These are phyloP conservation scores for Sporisorium sorghi DNA, from an alignment of 1,284 basidiomycete species.

Conservation along the genomic window DNA sequence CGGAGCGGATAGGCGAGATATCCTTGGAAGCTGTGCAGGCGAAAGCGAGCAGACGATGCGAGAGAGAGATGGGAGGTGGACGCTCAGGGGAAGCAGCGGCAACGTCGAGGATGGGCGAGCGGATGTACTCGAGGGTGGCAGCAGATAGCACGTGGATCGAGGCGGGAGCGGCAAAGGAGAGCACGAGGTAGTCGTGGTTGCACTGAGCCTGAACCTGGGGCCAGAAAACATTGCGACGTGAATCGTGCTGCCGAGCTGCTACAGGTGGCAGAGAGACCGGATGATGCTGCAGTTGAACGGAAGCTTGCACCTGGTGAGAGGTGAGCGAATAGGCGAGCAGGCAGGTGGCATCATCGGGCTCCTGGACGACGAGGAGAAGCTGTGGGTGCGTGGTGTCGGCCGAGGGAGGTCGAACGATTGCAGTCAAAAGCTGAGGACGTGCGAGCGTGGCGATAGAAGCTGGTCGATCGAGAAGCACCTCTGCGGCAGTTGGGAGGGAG, in stretches of 20 bases:
- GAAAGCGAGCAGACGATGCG: constrained; percentile 38
- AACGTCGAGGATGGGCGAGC: constrained; percentile 20
- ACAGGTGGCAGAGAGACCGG: background rate
- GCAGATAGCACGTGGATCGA: constrained; percentile 41
- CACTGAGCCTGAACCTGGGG: constrained; percentile 25
- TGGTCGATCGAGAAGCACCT: constrained; percentile 4
- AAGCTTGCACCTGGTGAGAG: constrained; percentile 31
- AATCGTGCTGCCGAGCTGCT: background rate
- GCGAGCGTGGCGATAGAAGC: background rate
- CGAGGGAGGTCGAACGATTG: constrained; percentile 27
- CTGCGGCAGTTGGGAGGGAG: constrained; percentile 25
- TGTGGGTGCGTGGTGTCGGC: constrained; percentile 12
- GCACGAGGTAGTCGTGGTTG: constrained; percentile 32
- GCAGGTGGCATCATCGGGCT: constrained; percentile 4
- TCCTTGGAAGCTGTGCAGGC: constrained; percentile 11
- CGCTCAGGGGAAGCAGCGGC: constrained; percentile 9
- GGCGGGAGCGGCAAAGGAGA: constrained; percentile 37
- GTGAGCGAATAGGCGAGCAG: constrained; percentile 40
- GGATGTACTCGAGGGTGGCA: constrained; percentile 27
- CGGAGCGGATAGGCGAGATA: constrained; percentile 26
- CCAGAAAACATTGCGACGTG: constrained; percentile 11
- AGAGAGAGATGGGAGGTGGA: constrained; percentile 33
- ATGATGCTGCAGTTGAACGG: constrained; percentile 20
- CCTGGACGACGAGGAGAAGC: constrained; percentile 27
- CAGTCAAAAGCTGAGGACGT: constrained; percentile 15